Evolutionary conservation across 2,329 filamentous ascomycete species (phyloP), one percentile per base, ranked within the genome.

Genomic region (Camptophora hylomeconis): DNA sequence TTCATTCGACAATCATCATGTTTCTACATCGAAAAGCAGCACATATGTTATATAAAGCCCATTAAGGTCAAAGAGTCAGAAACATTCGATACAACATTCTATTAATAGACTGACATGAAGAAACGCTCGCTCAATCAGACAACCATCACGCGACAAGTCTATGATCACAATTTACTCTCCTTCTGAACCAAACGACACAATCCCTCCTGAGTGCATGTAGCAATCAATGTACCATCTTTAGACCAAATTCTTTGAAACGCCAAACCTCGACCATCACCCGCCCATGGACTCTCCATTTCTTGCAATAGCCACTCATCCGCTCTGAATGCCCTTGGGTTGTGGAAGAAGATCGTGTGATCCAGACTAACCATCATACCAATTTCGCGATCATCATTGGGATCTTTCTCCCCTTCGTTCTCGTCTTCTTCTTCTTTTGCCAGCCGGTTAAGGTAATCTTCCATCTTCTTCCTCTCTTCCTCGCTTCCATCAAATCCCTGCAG

Each of bases 291-390:
- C 32, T 60, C 53, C 52, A 60, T 64, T 45, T 64, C 61, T 5
- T 49, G 53, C 40, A 63, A 51, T 47, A 65, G 52, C 62, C 62
- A 66, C 38, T 65, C 59, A 42, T 66, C 62, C 7, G 59, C 60
- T 14, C 57, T 47, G 40, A 65, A 62, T 3, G 51, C 54, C 32
- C 54, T 46, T 12, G 61, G 59, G 30, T 60, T 59, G 33, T 66
- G 62, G 45, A 66, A 66, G 40, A 62, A 64, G 24, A 66, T 65
- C 0, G 59, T 55, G 42, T 65, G 61, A 38, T 65, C 61, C 15
- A 66, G 47, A 20, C 54, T 60, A 31, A 65, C 61, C 56, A 65
- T 63, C 59, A 65, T 64, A 6, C 60, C 59, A 15, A 64, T 49
- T 31, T 33, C 21, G 11, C 36, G 33, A 15, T 24, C 31, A 27